phyloP scores from a whole-genome alignment of 441 rosid genomes.

The Viola pubescens region DNA sequence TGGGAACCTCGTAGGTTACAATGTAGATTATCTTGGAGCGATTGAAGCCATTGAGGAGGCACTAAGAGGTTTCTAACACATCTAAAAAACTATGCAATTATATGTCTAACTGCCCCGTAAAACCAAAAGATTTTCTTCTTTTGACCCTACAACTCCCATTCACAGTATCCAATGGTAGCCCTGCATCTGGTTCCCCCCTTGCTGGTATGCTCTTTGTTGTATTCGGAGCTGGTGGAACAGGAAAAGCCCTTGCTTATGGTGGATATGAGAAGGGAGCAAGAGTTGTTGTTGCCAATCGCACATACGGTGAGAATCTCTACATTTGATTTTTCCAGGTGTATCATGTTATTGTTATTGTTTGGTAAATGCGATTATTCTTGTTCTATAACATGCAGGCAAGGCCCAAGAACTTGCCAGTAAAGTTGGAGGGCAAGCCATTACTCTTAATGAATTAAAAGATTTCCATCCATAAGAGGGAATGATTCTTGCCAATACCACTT shows the following conservation, averaged over 20 bases:
- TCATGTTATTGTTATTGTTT: neutral
- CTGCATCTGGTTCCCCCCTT: slow-evolving; percentile 16
- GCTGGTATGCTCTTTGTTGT: slow-evolving; percentile 7
- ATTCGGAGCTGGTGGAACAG: slow-evolving; percentile 32
- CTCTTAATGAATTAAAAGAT: slow-evolving; percentile 21
- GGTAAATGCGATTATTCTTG: neutral
- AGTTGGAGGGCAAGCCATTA: slow-evolving; percentile 38
- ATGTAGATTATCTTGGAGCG: slow-evolving; percentile 50
- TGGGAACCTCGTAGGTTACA: slow-evolving; percentile 46
- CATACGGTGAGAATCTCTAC: no score
- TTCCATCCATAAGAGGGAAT: slow-evolving; percentile 40
- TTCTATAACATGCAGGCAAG: slow-evolving; percentile 27
- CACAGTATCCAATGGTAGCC: neutral
- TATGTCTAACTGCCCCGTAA: no score
- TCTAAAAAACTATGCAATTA: neutral
- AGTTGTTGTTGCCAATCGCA: no score
- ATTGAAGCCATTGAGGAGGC: slow-evolving; percentile 53
- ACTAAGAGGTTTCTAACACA: slow-evolving; percentile 28
- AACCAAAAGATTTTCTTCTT: neutral
- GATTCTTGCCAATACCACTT: slow-evolving; percentile 54
- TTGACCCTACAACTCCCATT: neutral
- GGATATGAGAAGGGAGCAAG: no score
- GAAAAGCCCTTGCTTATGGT: neutral
- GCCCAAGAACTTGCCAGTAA: slow-evolving; percentile 41
- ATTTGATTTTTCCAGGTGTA: neutral